Evolutionary conservation across 805 yeast genomes (phyloP).

Genomic region (Ogataea nitratoaversa): DNA sequence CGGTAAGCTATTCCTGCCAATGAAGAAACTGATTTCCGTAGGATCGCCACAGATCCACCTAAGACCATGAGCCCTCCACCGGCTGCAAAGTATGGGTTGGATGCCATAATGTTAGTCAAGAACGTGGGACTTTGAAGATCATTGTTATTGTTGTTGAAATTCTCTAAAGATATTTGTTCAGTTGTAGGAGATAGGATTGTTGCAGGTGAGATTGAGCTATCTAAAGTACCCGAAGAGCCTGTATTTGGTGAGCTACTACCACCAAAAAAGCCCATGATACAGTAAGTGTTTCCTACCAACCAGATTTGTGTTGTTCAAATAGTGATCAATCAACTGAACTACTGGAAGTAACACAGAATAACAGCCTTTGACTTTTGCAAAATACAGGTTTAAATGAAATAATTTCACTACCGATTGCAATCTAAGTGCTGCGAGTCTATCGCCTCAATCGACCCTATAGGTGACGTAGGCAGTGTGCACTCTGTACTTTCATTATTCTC

Average conservation of each 20-base stretch:
- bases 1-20: constrained; percentile 69
- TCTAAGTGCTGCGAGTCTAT: no score
- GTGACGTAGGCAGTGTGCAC: no score
- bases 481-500: no score
- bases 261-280: not conserved
- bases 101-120: constrained; percentile 36
- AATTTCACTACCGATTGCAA: no score
- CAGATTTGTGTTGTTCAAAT: no score
- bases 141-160: not conserved
- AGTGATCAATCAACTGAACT: no score
- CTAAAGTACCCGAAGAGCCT: no score
- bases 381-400: no score
- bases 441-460: no score
- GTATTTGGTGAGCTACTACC: not conserved
- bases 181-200: constrained; percentile 2
- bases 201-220: not conserved
- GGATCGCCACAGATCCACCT: constrained; percentile 83
- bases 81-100: constrained; percentile 95
- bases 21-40: constrained; percentile 63
- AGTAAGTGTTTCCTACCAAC: no score
- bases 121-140: not conserved
- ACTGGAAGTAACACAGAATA: no score
- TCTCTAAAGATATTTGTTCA: not conserved
- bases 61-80: constrained; percentile 96
- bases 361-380: no score